Evolutionary conservation across 2,329 filamentous ascomycete genomes (phyloP).

Genomic region (Diaporthe ilicicola): DNA sequence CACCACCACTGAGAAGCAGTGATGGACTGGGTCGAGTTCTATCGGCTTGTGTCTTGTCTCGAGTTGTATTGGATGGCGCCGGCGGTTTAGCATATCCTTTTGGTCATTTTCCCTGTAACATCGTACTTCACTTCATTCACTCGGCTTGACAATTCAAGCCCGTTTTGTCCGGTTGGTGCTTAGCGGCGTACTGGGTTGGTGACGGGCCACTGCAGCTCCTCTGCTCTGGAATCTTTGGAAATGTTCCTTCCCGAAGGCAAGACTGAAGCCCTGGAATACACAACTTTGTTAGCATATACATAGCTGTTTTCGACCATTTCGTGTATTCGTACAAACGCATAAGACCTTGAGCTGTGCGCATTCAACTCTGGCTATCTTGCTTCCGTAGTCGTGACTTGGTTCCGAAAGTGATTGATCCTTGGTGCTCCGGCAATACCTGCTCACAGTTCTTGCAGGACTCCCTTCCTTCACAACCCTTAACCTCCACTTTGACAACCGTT

Average conservation of each 20-base stretch:
- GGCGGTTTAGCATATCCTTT: too few relatives aligned
- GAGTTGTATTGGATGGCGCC: not conserved
- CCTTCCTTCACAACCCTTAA: too few relatives aligned
- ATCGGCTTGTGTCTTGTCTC: not conserved
- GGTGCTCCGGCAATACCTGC: too few relatives aligned
- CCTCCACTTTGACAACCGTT: too few relatives aligned
- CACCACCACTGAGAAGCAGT: not conserved
- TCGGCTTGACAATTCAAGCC: not conserved
- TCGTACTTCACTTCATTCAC: too few relatives aligned
- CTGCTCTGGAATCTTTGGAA: not conserved
- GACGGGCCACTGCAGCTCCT: too few relatives aligned
- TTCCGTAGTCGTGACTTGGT: too few relatives aligned
- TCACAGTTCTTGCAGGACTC: too few relatives aligned
- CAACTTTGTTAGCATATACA: not conserved
- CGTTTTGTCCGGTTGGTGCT: not conserved
- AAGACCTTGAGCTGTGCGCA: too few relatives aligned
- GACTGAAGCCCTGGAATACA: not conserved
- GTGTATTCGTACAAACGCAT: too few relatives aligned
- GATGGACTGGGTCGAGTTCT: not conserved
- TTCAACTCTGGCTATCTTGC: not conserved
- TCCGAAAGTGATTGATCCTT: not conserved
- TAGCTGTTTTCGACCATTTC: not conserved
- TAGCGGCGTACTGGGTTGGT: not conserved
- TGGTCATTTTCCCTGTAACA: not conserved
- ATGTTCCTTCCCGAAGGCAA: not conserved